Evolutionary conservation across 176 grass and related monocot species (phyloP).

Genomic region (Triticum dicoccoides): DNA sequence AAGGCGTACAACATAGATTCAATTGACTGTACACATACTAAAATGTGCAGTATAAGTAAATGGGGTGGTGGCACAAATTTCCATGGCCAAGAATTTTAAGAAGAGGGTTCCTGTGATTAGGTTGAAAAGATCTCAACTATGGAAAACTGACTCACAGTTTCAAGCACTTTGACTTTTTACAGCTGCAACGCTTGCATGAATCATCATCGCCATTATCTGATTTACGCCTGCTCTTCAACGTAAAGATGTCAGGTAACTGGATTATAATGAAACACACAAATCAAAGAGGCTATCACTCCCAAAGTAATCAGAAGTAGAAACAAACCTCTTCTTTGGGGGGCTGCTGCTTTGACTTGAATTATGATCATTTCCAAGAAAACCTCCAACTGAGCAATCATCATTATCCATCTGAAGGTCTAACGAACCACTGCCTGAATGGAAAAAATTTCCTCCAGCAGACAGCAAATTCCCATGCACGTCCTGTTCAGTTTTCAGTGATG

Average conservation of each 20-base stretch:
- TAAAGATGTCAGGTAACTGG: conserved; percentile 15
- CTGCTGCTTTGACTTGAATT: conserved; percentile 62
- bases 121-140: neutral
- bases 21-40: neutral
- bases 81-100: conserved; percentile 17
- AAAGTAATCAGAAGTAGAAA: neutral
- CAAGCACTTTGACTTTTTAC: conserved; percentile 99
- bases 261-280: neutral
- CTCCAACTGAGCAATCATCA: conserved; percentile 45
- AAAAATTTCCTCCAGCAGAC: conserved; percentile 48
- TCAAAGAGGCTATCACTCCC: neutral
- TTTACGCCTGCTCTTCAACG: conserved; percentile 59
- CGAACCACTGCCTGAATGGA: neutral
- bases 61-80: neutral
- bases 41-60: neutral
- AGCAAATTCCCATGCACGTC: conserved; percentile 42
- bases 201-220: conserved; percentile 63
- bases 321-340: conserved; percentile 90
- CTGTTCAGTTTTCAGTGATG: conserved; percentile 39
- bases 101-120: neutral
- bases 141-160: conserved; percentile 69
- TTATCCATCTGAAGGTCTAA: conserved; percentile 40
- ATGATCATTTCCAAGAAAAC: conserved; percentile 51
- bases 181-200: conserved; percentile 95
- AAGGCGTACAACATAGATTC: conserved; percentile 5